Conservation (phyloP, 2,329 filamentous ascomycete genomes). For the Neurospora sp. region DNA sequence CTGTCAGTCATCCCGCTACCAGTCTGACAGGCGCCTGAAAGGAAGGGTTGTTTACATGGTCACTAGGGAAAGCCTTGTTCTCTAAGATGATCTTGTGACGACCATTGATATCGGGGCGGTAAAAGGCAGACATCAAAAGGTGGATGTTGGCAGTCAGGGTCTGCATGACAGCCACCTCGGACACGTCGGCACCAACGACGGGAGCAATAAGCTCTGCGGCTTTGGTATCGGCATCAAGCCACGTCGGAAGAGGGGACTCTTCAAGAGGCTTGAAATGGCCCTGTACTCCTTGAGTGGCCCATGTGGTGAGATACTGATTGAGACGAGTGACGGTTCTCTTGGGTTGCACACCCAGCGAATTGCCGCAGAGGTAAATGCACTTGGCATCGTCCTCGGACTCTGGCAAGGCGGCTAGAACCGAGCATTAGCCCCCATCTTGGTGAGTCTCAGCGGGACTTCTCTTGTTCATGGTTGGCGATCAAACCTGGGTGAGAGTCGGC, state of each 20-base stretch:
- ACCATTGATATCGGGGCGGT: slow-evolving; percentile 49
- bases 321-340: slow-evolving; percentile 53
- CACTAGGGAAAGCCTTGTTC: slow-evolving; percentile 71
- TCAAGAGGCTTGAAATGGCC: slow-evolving; percentile 62
- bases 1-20: slow-evolving; percentile 11
- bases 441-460: neutral
- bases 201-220: slow-evolving; percentile 57
- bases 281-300: slow-evolving; percentile 66
- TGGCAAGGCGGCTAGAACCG: neutral
- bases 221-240: slow-evolving; percentile 61
- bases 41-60: slow-evolving; percentile 49
- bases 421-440: slow-evolving; percentile 4
- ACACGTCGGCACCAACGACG: slow-evolving; percentile 57
- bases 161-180: slow-evolving; percentile 71
- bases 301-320: slow-evolving; percentile 59
- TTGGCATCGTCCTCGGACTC: slow-evolving; percentile 5
- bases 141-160: slow-evolving; percentile 72
- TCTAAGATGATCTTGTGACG: slow-evolving; percentile 69
- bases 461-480: slow-evolving; percentile 2
- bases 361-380: slow-evolving; percentile 66
- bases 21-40: neutral
- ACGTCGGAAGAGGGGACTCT: slow-evolving; percentile 51
- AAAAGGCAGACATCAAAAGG: slow-evolving; percentile 69
- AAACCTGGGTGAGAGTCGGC: slow-evolving; percentile 12
- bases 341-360: slow-evolving; percentile 69